phyloP scores from a whole-genome alignment of 495 filamentous ascomycete species.

The Neurospora sublineolata region DNA sequence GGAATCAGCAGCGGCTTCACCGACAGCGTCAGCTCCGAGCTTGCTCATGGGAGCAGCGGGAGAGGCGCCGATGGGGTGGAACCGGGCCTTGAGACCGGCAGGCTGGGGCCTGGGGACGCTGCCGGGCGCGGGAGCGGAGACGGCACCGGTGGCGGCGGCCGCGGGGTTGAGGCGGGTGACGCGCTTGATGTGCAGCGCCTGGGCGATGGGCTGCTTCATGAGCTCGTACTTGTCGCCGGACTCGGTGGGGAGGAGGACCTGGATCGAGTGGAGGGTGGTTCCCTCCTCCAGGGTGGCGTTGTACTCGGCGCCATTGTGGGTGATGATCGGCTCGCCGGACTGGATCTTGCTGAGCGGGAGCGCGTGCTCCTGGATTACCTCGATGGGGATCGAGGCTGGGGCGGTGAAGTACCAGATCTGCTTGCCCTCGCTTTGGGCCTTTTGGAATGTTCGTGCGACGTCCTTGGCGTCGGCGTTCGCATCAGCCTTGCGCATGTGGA shows the following conservation, averaged over 20 bases:
- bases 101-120: constrained; percentile 33
- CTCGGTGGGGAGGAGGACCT: constrained; percentile 31
- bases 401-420: constrained; percentile 42
- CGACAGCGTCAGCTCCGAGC: constrained; percentile 6
- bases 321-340: constrained; percentile 25
- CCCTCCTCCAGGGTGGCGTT: constrained; percentile 23
- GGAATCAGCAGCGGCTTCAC: constrained; percentile 15
- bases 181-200: constrained; percentile 31
- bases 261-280: constrained; percentile 27
- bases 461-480: constrained; percentile 24
- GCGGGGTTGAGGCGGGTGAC: constrained; percentile 29
- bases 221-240: constrained; percentile 28
- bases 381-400: constrained; percentile 36
- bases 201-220: constrained; percentile 30
- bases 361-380: constrained; percentile 34
- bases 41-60: constrained; percentile 7
- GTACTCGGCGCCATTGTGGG: constrained; percentile 32
- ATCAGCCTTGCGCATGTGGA: constrained; percentile 22
- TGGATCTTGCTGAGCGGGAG: constrained; percentile 29
- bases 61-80: constrained; percentile 29
- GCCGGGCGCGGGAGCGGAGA: constrained; percentile 12
- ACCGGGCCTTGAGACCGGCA: constrained; percentile 32
- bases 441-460: constrained; percentile 27
- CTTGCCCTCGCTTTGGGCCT: constrained; percentile 35
- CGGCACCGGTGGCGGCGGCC: constrained; percentile 12